Base-by-base conservation (phyloP, 176 grass and related monocot species). In the Pontederia paniculata region DNA sequence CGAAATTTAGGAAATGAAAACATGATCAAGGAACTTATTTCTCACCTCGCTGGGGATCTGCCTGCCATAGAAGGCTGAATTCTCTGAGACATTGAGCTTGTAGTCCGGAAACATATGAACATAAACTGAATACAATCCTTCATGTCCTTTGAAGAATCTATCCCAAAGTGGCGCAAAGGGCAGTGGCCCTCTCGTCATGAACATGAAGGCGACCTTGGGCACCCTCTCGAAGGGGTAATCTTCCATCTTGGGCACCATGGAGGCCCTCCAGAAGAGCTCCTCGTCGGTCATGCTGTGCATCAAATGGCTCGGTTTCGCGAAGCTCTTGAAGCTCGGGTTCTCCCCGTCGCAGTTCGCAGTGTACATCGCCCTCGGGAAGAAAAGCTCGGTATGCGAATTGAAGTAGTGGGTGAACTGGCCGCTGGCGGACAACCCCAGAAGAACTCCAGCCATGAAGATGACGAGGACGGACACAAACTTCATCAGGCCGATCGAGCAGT, bases 171-270 rank as follows among this genome's bases (percentile, higher is more conserved):
- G 85, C 10, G 72, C 81, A 13, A 96, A 57, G 21, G 81, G 85
- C 45, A 89, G 55, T 18, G 61, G 62, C 42, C 90, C 82, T 21
- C 44, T 16, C 12, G 82, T 71, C 54, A 96, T 59, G 72, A 96
- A 89, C 82, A 89, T 57, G 70, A 96, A 86, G 4, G 90, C 90
- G 43, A 96, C 76, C 73, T 86, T 96, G 13, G 90, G 85, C 66
- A 78, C 76, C 37, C 82, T 79, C 12, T 80, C 58, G 73, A 83
- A 89, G 15, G 89, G 89, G 69, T 67, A 86, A 43, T 37, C 50
- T 10, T 45, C 50, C 70, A 61, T 76, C 42, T 68, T 57, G 2
- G 90, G 90, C 45, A 77, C 70, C 76, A 95, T 70, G 12, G 85
- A 80, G 10, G 89, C 85, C 44, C 89, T 76, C 89, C 89, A 95